phyloP scores from a whole-genome alignment of 108 stramenopile genomes.

The Hondaea fermentalgiana region DNA sequence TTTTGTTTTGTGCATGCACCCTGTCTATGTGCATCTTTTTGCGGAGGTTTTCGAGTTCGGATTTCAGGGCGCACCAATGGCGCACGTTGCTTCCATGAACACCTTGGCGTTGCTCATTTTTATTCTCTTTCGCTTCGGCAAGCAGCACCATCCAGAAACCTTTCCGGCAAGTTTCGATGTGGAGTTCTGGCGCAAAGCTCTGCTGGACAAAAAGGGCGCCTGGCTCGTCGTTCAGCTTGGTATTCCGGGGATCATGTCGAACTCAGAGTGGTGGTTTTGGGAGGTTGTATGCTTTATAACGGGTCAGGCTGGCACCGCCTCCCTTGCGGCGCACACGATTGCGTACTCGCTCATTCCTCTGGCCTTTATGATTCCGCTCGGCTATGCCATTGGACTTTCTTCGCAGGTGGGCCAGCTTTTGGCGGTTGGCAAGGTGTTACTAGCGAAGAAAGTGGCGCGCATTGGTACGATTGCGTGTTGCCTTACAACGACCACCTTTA shows the following conservation, averaged over 20 bases:
- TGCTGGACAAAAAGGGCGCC: not conserved
- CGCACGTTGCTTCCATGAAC: not conserved
- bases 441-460: not conserved
- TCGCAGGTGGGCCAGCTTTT: not conserved
- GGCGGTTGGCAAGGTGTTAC: not conserved
- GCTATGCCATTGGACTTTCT: not conserved
- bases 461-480: not conserved
- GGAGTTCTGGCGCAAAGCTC: not conserved
- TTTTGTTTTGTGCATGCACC: not conserved
- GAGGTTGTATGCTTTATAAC: not conserved
- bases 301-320: not conserved
- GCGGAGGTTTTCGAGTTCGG: not conserved
- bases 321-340: not conserved
- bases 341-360: not conserved
- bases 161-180: not conserved
- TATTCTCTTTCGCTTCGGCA: not conserved
- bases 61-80: not conserved
- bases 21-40: not conserved
- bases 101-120: not conserved
- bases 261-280: slow-evolving; percentile 6
- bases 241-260: not conserved
- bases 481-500: not conserved
- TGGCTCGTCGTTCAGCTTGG: not conserved
- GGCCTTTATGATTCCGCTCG: not conserved
- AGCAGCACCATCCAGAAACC: not conserved